phyloP scores from a whole-genome alignment of 2,329 filamentous ascomycete genomes.

The Paraphaeosphaeria minitans region DNA sequence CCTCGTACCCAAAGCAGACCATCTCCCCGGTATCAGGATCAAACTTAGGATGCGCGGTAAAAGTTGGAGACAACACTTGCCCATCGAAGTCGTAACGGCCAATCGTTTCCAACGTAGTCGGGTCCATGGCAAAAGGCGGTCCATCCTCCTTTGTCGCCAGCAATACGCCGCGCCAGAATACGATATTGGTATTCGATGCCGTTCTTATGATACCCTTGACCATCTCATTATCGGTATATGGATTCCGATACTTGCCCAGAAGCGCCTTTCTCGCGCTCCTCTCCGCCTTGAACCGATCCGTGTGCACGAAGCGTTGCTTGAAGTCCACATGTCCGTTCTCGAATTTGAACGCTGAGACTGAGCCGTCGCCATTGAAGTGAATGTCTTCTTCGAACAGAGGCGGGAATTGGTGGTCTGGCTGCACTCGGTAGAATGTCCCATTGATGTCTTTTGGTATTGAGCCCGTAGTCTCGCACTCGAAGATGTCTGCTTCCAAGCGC shows the following conservation, averaged over 20 bases:
- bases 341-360: conserved; percentile 51
- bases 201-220: conserved; percentile 62
- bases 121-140: conserved; percentile 48
- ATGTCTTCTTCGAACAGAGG: conserved; percentile 61
- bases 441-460: conserved; percentile 51
- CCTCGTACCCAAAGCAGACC: conserved; percentile 51
- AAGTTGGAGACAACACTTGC: conserved; percentile 47
- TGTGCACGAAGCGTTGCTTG: conserved; percentile 51
- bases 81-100: conserved; percentile 48
- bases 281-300: conserved; percentile 50
- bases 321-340: conserved; percentile 51
- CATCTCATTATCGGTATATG: conserved; percentile 61
- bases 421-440: conserved; percentile 53
- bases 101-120: conserved; percentile 48
- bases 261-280: conserved; percentile 47
- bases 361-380: conserved; percentile 55
- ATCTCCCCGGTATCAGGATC: conserved; percentile 51
- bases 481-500: conserved; percentile 48
- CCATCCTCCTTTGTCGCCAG: conserved; percentile 59
- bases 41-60: conserved; percentile 54
- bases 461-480: conserved; percentile 48
- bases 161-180: conserved; percentile 62
- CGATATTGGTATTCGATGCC: conserved; percentile 65
- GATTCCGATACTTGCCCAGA: conserved; percentile 64
- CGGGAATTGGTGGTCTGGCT: conserved; percentile 58